Evolutionary conservation across 2,329 filamentous ascomycete genomes (phyloP), one percentile per base, ranked within the genome.

Genomic region (Beauveria pseudobassiana): DNA sequence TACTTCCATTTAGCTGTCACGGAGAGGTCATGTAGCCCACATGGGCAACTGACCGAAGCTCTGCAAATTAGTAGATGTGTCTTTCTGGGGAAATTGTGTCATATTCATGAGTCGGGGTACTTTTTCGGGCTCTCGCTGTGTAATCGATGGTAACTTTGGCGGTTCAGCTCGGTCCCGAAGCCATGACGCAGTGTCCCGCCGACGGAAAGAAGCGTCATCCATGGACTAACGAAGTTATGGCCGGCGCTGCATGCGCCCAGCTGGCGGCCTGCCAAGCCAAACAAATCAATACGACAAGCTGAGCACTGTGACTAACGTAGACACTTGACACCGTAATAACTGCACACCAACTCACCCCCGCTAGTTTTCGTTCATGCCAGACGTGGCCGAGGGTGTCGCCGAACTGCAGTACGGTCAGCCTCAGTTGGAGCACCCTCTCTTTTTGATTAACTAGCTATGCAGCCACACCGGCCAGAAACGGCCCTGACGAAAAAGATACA

Each of bases 391-490:
- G 56, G 45, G 45, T 45, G 57, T 52, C 48, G 24, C 45, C 46
- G 24, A 60, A 53, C 48, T 58, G 30, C 20, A 42, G 20, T 59
- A 16, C 30, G 7, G 46, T 34, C 42, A 60, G 50, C 58, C 38
- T 28, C 42, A 60, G 34, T 42, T 38, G 26, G 12, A 16, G 43
- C 26, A 51, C 48, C 46, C 46, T 26, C 28, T 22, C n/a, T 10
- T 60, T 43, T 38, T 46, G 18, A n/a, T 60, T 60, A 12, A 45
- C 12, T 16, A 38, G 34, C 12, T 52, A 60, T 60, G 58, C 58
- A 60, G 58, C 58, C 58, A 60, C 58, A 38, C 58, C 58, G 49
- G 58, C 49, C 49, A 60, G 40, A 26, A 16, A 48, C 58, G 58
- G 49, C 40, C 28, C 49, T 50, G 48, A 26, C 24, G 38, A 22